Evolutionary conservation across 139 green algal species (phyloP).

Genomic region (Chlamydomonas applanata): DNA sequence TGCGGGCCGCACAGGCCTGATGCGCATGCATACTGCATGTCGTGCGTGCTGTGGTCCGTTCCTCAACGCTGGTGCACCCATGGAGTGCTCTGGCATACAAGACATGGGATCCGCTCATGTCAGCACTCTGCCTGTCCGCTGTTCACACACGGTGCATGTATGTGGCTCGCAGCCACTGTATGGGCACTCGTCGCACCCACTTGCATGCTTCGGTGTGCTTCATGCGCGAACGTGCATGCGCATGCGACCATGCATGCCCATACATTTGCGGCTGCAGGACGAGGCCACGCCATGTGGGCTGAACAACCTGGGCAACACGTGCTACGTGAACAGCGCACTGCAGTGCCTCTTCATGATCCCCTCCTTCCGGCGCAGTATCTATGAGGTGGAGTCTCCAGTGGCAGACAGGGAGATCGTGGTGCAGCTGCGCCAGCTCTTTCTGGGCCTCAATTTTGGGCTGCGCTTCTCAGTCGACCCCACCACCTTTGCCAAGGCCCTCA

Average conservation of each 20-base stretch:
- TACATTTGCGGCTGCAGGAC: too few species aligned
- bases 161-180: neutral
- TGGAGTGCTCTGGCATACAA: too few species aligned
- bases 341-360: slow-evolving; percentile 77
- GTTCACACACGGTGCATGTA: neutral
- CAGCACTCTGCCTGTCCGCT: too few species aligned
- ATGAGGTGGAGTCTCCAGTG: slow-evolving; percentile 28
- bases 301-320: slow-evolving; percentile 86
- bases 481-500: slow-evolving; percentile 60
- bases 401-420: slow-evolving; percentile 26
- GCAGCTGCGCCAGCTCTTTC: slow-evolving; percentile 35
- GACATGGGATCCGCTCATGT: too few species aligned
- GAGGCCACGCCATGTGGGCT: slow-evolving; percentile 57
- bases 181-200: neutral
- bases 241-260: too few species aligned
- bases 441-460: slow-evolving; percentile 60
- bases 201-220: neutral
- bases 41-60: too few species aligned
- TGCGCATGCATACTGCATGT: neutral
- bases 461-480: slow-evolving; percentile 54
- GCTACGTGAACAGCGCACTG: slow-evolving; percentile 84
- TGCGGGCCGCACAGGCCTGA: neutral
- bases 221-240: too few species aligned
- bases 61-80: too few species aligned
- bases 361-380: slow-evolving; percentile 64